Percentiles rank a stretch among this genome's conserved stretches.
Conservation (phyloP, 768 basidiomycete species). For the Panaeolus cyanescens region DNA sequence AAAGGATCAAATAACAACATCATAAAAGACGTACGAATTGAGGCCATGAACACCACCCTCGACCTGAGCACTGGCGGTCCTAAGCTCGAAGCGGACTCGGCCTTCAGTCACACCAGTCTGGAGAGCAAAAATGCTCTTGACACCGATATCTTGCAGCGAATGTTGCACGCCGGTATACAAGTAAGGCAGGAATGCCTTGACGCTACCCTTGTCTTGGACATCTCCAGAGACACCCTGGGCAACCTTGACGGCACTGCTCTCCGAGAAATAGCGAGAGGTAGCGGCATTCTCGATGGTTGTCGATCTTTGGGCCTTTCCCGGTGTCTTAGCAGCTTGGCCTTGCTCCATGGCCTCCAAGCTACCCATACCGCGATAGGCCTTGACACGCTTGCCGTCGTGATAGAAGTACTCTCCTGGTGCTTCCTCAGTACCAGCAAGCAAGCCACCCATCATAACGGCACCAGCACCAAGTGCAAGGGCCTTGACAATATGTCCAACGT, state of each 20-base stretch:
- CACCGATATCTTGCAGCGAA: constrained; percentile 92
- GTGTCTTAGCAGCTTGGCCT: constrained; percentile 48
- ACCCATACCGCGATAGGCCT: constrained; percentile 99
- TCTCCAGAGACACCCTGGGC: constrained; percentile 96
- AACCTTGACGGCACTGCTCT: constrained; percentile 91
- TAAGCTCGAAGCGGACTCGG: constrained; percentile 83
- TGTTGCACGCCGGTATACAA: constrained; percentile 84
- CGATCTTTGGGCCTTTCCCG: constrained; percentile 31
- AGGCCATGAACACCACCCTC: constrained; percentile 96
- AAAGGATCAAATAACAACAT: neutral
- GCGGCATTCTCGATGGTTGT: constrained; percentile 85
- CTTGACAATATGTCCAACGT: constrained; percentile 98
- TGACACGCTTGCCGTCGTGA: constrained; percentile 98
- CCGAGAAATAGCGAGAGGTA: constrained; percentile 94
- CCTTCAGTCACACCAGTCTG: constrained; percentile 67
- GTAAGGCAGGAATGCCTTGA: constrained; percentile 91
- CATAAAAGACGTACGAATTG: constrained; percentile 73
- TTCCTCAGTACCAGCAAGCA: constrained; percentile 95
- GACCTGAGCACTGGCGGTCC: constrained; percentile 93
- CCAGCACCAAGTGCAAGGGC: constrained; percentile 91
- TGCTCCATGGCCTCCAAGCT: constrained; percentile 93
- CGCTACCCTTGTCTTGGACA: constrained; percentile 95
- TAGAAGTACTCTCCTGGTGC: constrained; percentile 99
- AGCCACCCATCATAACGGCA: constrained; percentile 98
- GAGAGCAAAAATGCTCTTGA: constrained; percentile 65